Conservation (phyloP, 2,329 filamentous ascomycete species). For the Aureobasidium mangrovei region DNA sequence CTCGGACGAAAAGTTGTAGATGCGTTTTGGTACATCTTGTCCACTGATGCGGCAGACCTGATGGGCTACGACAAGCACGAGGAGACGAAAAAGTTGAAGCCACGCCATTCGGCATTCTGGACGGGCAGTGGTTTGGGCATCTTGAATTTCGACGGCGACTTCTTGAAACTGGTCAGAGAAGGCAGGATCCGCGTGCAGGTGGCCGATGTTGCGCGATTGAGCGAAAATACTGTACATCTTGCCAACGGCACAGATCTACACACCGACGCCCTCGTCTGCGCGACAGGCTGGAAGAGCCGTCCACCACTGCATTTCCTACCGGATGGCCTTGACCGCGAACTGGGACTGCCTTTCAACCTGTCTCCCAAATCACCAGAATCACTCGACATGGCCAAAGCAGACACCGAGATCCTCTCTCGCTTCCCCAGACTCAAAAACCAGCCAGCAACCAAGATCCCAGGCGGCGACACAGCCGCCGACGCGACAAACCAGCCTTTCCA, state of each 20-base stretch:
- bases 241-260: conserved; percentile 36
- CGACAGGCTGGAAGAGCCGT: conserved; percentile 49
- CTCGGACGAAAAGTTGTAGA: conserved; percentile 49
- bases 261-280: conserved; percentile 45
- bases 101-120: conserved; percentile 40
- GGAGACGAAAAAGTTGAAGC: conserved; percentile 34
- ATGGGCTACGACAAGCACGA: conserved; percentile 38
- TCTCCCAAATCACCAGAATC: conserved; percentile 21
- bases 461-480: neutral
- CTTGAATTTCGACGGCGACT: conserved; percentile 48
- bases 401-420: conserved; percentile 42
- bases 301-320: conserved; percentile 33
- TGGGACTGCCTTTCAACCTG: conserved; percentile 4
- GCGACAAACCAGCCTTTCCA: conserved; percentile 23
- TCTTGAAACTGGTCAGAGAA: conserved; percentile 48
- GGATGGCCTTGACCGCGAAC: neutral
- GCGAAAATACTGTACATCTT: conserved; percentile 39
- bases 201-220: conserved; percentile 45
- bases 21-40: conserved; percentile 49
- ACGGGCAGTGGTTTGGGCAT: conserved; percentile 50
- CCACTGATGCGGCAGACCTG: conserved; percentile 42
- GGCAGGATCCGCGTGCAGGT: conserved; percentile 49
- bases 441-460: conserved; percentile 26
- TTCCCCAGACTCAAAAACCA: conserved; percentile 48
- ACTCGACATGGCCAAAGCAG: conserved; percentile 33